These are phyloP conservation scores for Kandelia obovata DNA, from an alignment of 345 rosid species.

Conservation along the genomic window DNA sequence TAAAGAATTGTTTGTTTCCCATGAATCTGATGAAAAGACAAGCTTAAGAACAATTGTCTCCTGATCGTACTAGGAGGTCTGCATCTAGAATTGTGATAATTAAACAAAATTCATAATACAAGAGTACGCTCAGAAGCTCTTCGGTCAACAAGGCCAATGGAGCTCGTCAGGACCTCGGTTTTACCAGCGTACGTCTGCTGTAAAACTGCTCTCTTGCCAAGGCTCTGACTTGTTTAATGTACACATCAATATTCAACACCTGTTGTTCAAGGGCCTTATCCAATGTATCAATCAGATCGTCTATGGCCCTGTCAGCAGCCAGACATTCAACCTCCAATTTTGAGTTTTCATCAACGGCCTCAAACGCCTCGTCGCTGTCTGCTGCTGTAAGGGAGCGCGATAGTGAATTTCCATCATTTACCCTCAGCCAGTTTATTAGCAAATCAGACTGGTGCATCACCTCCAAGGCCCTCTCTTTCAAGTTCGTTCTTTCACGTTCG, in stretches of 20 bases:
- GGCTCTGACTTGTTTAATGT: constrained; percentile 55
- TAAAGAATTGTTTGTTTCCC: no score
- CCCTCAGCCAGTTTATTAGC: constrained; percentile 43
- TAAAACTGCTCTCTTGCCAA: constrained; percentile 66
- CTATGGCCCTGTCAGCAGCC: constrained; percentile 50
- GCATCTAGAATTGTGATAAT: no score
- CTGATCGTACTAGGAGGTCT: no score
- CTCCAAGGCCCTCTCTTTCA: constrained; percentile 28
- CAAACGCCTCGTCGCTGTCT: constrained; percentile 35
- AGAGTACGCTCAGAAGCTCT: no score
- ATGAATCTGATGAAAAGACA: no score
- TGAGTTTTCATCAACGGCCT: constrained; percentile 32
- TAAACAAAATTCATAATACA: no score
- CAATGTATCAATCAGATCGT: constrained; percentile 49
- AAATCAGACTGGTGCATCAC: constrained; percentile 26
- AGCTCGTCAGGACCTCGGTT: constrained; percentile 3
- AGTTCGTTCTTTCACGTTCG: constrained; percentile 32
- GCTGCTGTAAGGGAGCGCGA: not conserved
- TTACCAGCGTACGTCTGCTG: constrained; percentile 18
- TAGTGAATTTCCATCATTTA: constrained; percentile 18
- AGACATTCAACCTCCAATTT: constrained; percentile 23
- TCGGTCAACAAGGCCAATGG: not conserved
- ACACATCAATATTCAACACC: constrained; percentile 37
- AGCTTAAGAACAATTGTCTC: no score
- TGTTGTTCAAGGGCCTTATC: constrained; percentile 48